Evolutionary conservation across 192 early-diverging fungal genomes (phyloP), one percentile per base, ranked within the genome.

Genomic region (Gaertneriomyces semiglobifer): DNA sequence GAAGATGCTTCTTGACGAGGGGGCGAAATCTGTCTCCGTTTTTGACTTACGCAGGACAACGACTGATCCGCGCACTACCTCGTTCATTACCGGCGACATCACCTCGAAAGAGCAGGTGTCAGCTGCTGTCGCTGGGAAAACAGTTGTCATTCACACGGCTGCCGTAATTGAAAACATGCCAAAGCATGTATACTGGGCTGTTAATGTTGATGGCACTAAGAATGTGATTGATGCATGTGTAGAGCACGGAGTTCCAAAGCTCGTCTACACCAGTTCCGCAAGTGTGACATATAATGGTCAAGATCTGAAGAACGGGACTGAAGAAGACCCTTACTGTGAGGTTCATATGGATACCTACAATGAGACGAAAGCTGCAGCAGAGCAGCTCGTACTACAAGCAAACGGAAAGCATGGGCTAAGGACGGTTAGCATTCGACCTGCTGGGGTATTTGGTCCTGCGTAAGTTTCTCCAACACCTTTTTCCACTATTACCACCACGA

Each of bases 381-480:
- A 98, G 69, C 81, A 81, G 63, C 74, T 93, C 60, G 84, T 95
- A 7, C 64, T 95, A 7, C 81, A 80, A 44, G 77, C 90, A 42
- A 93, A 96, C 64, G 86, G 85, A 38, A 68, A 78, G 38, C 64
- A 63, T 0, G 79, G 76, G 4, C 53, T 98, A 45, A 72, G 81
- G 14, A 96, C 94, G 11, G 86, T 87, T 38, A 79, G 88, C 1
- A 68, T 98, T 4, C 83, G 95, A 7, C 95, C 95, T 1, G 90
- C 89, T 38, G 93, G 89, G 4, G 95, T 98, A 54, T 95, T 94
- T 75, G 95, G 95, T 0, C 94, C 95, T 18, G 84, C 86, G 74
- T 77, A 5, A 58, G 74, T 58, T 7, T 62, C n/a, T 52, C 16
- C 5, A 53, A 6, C 45, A 5, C 4, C 60, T 62, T 40, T 20